Evolutionary conservation across 2,329 filamentous ascomycete genomes (phyloP).

Genomic region (Dactylellina drechsleri): DNA sequence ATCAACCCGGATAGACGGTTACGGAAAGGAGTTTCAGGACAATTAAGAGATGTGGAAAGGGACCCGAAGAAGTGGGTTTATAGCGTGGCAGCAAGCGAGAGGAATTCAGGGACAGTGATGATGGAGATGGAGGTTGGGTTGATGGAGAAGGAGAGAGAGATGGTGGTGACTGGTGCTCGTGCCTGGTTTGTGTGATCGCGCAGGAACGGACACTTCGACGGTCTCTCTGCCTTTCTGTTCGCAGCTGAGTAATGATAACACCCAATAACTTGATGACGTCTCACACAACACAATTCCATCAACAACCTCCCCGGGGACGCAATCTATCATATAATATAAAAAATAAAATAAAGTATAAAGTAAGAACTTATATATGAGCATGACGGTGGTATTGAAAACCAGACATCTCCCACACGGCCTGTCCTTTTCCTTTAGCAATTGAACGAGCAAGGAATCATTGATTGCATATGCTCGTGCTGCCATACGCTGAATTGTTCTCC

Average conservation of each 20-base stretch:
- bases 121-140: neutral
- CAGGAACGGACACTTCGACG: slow-evolving; percentile 2
- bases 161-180: slow-evolving; percentile 33
- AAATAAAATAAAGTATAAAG: too few species aligned
- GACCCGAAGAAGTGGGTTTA: slow-evolving; percentile 17
- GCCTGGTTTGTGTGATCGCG: slow-evolving; percentile 53
- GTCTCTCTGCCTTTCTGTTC: neutral
- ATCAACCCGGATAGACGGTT: slow-evolving; percentile 7
- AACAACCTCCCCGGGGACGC: neutral
- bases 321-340: too few species aligned
- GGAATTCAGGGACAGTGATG: neutral
- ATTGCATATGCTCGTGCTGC: too few species aligned
- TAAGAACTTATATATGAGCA: too few species aligned
- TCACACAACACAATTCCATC: slow-evolving; percentile 27
- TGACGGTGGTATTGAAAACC: too few species aligned
- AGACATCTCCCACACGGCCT: neutral
- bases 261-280: slow-evolving; percentile 19
- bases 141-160: slow-evolving; percentile 4
- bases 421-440: neutral
- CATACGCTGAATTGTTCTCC: too few species aligned
- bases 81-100: neutral
- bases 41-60: slow-evolving; percentile 18
- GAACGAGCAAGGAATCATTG: too few species aligned
- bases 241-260: slow-evolving; percentile 39
- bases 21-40: slow-evolving; percentile 8